Evolutionary conservation across 2,329 filamentous ascomycete genomes (phyloP), one percentile per base, ranked within the genome.

Genomic region (Alternaria tenuissima): DNA sequence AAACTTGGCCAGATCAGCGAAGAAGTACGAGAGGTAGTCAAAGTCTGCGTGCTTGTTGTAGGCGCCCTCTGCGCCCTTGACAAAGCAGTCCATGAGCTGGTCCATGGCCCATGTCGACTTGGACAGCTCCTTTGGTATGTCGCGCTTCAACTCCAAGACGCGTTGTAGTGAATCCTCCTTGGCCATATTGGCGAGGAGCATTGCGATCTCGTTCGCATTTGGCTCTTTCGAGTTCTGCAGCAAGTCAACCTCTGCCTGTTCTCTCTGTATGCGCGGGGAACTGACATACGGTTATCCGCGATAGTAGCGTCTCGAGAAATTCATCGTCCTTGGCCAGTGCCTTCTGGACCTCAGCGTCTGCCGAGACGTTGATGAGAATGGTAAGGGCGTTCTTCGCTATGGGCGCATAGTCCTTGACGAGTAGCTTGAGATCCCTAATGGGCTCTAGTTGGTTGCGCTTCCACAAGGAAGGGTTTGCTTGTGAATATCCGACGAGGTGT

Each of bases 81-180:
- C 95, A 76, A 99, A 99, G 70, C 96, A 90, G 78, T 98, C 95
- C 77, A 99, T 88, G 30, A 99, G 83, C 79, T 98, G 95, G 77
- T 97, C 93, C 70, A 98, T 87, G 5, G 92, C 89, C 59, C 87
- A 84, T 36, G 89, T 86, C 41, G 92, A 91, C 1, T 88, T 90
- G 6, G 87, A 88, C 7, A 97, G 86, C n/a, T 84, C 83, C 56
- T 88, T 86, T 3, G 93, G 91, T 0, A 89, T 78, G 7, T 86
- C 81, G 64, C 93, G 90, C 72, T 90, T 91, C 56, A 91, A 83
- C 5, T 84, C 83, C 11, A 94, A 79, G 5, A 97, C 82, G 43
- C 85, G 85, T 65, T 90, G 90, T 57, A 97, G 79, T 6, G 84
- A 85, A 68, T 94, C 89, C 62, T 87, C 90, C 81, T 98, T 98